Evolutionary conservation across 352 stramenopile species (phyloP), one percentile per base, ranked within the genome.

Genomic region (Salisapilia sapeloensis): DNA sequence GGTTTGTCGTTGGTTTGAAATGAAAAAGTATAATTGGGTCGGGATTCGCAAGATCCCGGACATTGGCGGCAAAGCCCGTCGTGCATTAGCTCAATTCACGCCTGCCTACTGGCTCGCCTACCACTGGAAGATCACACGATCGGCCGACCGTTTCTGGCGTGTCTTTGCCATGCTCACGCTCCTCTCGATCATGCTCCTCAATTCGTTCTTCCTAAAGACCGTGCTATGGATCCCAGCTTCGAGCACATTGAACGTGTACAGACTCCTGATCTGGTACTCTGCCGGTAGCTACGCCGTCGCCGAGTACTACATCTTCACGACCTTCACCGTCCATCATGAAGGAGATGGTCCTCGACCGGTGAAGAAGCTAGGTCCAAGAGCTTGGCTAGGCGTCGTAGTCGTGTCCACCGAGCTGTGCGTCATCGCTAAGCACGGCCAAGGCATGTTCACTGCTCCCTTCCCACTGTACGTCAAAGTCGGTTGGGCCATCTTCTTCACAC

Each of bases 121-220:
- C 48, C 56, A 91, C 52, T 96, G 85, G 85, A 89, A 94, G 53
- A 86, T 94, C 22, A 94, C 96, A 55, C 71, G 69, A 34, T 94
- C 76, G 29, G 86, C 82, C 0, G 78, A 91, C 31, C 71, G 79
- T 13, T 93, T 94, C 42, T 86, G 70, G 57, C 74, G 89, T 32
- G 77, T 93, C 14, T 75, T 86, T 64, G 77, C 56, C 18, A 84
- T 96, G 60, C 56, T 95, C 22, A 60, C 76, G 18, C 83, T 95
- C 29, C 54, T 94, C 14, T 87, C 92, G 20, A 50, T 93, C 35
- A 93, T 93, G 57, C 92, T 96, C 78, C 66, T 96, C 38, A 96
- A 96, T 60, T 94, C 85, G 47, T 96, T 96, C 56, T 95, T 96
- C 62, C 69, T 96, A 34, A 92, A 94, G 63, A 92, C 83, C 17